Conservation (phyloP, 2,329 filamentous ascomycete genomes). For the Periconia sp. region DNA sequence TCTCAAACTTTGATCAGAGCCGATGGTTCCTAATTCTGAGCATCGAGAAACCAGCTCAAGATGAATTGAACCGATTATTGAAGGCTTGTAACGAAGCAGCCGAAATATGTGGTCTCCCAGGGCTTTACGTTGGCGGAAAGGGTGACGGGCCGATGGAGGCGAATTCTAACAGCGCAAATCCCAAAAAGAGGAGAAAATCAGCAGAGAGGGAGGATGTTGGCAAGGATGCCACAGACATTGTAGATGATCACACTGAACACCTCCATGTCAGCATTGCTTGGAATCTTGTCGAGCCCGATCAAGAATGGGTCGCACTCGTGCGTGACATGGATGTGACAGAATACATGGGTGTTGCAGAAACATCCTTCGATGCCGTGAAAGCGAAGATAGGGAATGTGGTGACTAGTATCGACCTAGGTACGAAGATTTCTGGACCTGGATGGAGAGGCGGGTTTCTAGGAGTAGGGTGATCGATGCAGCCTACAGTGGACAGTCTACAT, state of each 20-base stretch:
- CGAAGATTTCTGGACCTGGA: constrained; percentile 20
- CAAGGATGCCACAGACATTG: constrained; percentile 1
- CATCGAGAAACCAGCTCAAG: constrained; percentile 49
- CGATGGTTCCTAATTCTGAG: constrained; percentile 86
- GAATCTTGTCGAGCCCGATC: constrained; percentile 54
- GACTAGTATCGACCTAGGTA: constrained; percentile 36
- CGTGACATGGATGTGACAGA: constrained; percentile 27
- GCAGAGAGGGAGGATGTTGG: constrained; percentile 4
- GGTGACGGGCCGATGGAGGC: constrained; percentile 38
- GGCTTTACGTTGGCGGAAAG: constrained; percentile 65
- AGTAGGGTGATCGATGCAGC: constrained; percentile 12
- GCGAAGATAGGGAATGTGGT: constrained; percentile 54
- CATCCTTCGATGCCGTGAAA: constrained; percentile 52
- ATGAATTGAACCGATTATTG: constrained; percentile 62
- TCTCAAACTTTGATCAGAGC: constrained; percentile 68
- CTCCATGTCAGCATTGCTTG: constrained; percentile 94
- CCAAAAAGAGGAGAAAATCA: constrained; percentile 22
- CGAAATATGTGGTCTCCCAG: constrained; percentile 66
- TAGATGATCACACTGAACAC: constrained; percentile 56
- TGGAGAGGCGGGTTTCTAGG: constrained; percentile 21
- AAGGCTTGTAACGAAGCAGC: constrained; percentile 69
- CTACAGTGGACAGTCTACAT: too few species aligned
- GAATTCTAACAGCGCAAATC: constrained; percentile 12
- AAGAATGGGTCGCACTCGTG: constrained; percentile 31
- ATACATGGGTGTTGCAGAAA: constrained; percentile 25